Evolutionary conservation across 2,329 filamentous ascomycete species (phyloP), one percentile per base, ranked within the genome.

Genomic region (Sclerotinia nivalis): DNA sequence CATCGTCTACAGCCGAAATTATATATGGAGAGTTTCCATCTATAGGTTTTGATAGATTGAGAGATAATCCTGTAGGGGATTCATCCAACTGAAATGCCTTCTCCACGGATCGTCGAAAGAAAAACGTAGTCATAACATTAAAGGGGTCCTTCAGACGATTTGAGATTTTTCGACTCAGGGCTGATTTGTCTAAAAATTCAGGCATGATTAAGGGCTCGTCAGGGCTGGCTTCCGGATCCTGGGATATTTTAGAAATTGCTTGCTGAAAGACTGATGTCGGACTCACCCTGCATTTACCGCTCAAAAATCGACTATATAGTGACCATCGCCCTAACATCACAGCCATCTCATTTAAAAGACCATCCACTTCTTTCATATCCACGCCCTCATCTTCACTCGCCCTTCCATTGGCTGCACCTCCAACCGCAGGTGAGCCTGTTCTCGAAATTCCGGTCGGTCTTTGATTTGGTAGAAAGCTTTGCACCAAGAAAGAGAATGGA

Each of bases 1-100:
- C 93, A 81, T 97, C 96, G 82, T 99, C 96, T 12, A 99, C 94
- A 0, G 95, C 94, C 2, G 94, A 93, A 56, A 96, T 95, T 76
- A 99, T 97, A 77, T 93, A 96, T 0, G 96, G 96, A 3, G 93
- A 87, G 75, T 93, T 93, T 70, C 89, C 87, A 66, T 91, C 88
- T 56, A 97, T 84, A 4, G 90, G 84, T 76, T 86, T 91, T 76
- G 86, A 89, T 55, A 90, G 84, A 77, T 90, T 93, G 47, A 99
- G 84, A 0, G 92, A 91, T 28, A 99, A 83, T 28, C 93, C 93
- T 0, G 85, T 82, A 0, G 96, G 96, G 28, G 90, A 87, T 79
- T 99, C 96, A 78, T 99, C 96, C 59, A 99, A 84, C 79, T 99
- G 95, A 80, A 99, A 99, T 0, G 96, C 93, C 80, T 97, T 98